Conservation (phyloP, 2,329 filamentous ascomycete genomes). For the Diaporthe sp. region DNA sequence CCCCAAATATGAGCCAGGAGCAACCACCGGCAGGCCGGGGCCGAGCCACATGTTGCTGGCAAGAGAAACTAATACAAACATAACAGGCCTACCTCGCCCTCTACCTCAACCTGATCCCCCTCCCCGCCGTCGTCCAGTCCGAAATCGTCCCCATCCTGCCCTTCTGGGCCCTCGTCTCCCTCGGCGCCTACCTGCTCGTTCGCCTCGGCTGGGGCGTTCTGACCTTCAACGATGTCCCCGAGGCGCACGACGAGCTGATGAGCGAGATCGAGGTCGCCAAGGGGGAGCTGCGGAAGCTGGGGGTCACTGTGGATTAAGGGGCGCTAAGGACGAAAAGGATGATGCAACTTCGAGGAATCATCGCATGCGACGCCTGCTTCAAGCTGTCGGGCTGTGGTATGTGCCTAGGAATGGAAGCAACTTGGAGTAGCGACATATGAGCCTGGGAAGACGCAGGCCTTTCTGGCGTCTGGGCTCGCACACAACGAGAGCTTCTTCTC, state of each 20-base stretch:
- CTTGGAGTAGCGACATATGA: background rate
- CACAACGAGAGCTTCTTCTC: background rate
- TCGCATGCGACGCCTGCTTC: background rate
- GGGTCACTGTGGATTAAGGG: conserved; percentile 82
- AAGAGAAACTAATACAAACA: background rate
- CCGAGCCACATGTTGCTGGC: too few species aligned
- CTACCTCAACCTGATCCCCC: conserved; percentile 85
- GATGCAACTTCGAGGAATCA: too few species aligned
- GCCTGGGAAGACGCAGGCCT: background rate
- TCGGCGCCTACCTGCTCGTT: conserved; percentile 92
- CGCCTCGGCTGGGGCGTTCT: conserved; percentile 93
- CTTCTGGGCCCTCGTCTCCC: conserved; percentile 91
- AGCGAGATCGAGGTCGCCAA: conserved; percentile 84
- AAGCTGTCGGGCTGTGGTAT: background rate
- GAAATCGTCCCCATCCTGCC: conserved; percentile 92
- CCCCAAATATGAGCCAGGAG: too few species aligned
- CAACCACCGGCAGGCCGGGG: too few species aligned
- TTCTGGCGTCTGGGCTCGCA: background rate
- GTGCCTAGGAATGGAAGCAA: background rate
- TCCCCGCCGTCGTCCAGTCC: conserved; percentile 82
- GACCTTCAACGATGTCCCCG: conserved; percentile 96
- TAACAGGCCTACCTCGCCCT: conserved; percentile 89
- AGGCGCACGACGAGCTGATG: conserved; percentile 91
- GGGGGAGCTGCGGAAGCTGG: conserved; percentile 78
- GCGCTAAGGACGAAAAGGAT: background rate